phyloP scores from a whole-genome alignment of 345 rosid species.

The Gossypium rotundifolium region DNA sequence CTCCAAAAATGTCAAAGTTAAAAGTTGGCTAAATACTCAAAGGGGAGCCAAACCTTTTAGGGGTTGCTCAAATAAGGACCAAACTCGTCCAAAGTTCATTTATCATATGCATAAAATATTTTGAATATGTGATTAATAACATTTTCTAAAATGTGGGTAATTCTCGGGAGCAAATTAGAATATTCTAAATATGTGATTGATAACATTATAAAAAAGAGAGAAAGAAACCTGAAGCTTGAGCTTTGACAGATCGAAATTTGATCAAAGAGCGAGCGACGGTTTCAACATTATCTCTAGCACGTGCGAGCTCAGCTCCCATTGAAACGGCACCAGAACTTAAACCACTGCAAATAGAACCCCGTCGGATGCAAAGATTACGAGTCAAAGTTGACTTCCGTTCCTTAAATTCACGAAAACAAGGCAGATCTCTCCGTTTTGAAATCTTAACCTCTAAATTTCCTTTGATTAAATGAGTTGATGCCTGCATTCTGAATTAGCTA shows the following conservation, averaged over 20 bases:
- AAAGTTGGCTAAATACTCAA: too few relatives aligned
- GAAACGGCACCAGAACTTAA: conserved; percentile 28
- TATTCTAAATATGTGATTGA: background rate
- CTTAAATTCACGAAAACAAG: conserved; percentile 16
- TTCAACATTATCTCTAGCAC: conserved; percentile 33
- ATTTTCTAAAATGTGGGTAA: background rate
- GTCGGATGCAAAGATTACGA: conserved; percentile 24
- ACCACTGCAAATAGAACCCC: conserved; percentile 26
- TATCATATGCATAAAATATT: background rate
- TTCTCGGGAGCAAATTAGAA: background rate
- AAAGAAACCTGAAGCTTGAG: conserved; percentile 66
- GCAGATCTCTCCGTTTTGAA: conserved; percentile 24
- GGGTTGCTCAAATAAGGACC: background rate
- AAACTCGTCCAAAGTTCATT: background rate
- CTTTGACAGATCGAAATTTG: conserved; percentile 54
- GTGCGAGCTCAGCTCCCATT: conserved; percentile 65
- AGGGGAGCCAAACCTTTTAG: too few relatives aligned
- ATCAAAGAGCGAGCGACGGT: conserved; percentile 35
- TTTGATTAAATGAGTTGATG: conserved; percentile 44
- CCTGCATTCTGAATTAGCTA: conserved; percentile 41
- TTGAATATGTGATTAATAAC: background rate
- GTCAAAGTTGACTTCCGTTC: conserved; percentile 20
- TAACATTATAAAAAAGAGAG: background rate
- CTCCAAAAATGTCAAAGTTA: background rate
- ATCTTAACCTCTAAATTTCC: conserved; percentile 35